These are phyloP conservation scores for Allomyces macrogynus DNA, from an alignment of 192 early-diverging fungal species.

Conservation along the genomic window DNA sequence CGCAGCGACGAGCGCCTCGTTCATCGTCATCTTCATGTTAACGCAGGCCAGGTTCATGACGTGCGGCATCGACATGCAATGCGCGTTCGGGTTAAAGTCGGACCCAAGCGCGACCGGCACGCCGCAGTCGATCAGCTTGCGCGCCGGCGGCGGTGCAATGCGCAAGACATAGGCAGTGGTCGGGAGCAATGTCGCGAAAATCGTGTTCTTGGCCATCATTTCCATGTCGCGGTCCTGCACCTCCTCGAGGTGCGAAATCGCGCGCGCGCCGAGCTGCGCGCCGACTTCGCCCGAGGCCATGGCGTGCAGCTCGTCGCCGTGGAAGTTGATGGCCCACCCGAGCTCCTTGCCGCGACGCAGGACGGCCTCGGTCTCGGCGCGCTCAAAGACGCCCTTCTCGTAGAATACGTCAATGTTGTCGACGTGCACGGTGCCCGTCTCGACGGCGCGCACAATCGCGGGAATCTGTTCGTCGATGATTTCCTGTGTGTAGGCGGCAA, in stretches of 20 bases:
- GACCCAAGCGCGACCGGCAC: constrained; percentile 6
- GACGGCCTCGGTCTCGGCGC: constrained; percentile 3
- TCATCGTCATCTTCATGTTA: constrained; percentile 7
- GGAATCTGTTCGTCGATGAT: constrained; percentile 8
- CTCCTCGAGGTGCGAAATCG: constrained; percentile 9
- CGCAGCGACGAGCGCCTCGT: constrained; percentile 8
- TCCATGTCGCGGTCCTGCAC: constrained; percentile 4
- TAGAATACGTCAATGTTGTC: constrained; percentile 10
- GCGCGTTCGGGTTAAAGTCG: constrained; percentile 10
- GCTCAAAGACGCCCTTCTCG: constrained; percentile 10
- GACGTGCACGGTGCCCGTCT: constrained; percentile 6
- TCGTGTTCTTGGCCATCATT: constrained; percentile 5
- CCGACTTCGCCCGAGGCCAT: constrained; percentile 9
- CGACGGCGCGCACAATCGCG: constrained; percentile 4
- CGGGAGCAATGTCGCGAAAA: constrained; percentile 8
- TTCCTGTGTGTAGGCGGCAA: constrained; percentile 4
- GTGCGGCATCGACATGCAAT: constrained; percentile 9
- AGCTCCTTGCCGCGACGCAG: constrained; percentile 4
- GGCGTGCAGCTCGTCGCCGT: constrained; percentile 8
- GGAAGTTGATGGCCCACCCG: constrained; percentile 11
- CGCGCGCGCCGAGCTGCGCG: constrained; percentile 7
- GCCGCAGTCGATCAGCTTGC: constrained; percentile 6
- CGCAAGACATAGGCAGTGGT: constrained; percentile 10
- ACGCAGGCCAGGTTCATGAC: constrained; percentile 11
- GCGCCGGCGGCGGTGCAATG: constrained; percentile 8